A percentile compares a stretch with the other conserved stretches of the same genome.
phyloP scores from a whole-genome alignment of 345 rosid species.

The Hevea brasiliensis region DNA sequence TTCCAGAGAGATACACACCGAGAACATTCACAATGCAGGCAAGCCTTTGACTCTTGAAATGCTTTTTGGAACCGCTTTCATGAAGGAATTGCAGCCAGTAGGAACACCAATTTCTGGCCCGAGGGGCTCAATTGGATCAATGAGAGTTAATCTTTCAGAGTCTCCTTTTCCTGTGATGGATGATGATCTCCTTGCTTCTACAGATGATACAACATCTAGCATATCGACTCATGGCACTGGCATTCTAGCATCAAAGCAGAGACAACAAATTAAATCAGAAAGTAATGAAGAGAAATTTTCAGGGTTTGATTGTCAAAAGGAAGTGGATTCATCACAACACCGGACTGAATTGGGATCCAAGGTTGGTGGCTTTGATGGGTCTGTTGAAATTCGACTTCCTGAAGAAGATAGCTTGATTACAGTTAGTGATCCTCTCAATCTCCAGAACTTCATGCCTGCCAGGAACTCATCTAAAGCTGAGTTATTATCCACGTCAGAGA shows the following conservation, averaged over 20 bases:
- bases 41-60: constrained; percentile 83
- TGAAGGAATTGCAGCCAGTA: constrained; percentile 83
- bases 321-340: constrained; percentile 41
- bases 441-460: constrained; percentile 33
- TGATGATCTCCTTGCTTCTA: constrained; percentile 34
- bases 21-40: constrained; percentile 34
- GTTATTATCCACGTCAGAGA: constrained; percentile 36
- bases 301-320: constrained; percentile 43
- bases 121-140: constrained; percentile 36
- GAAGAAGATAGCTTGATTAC: constrained; percentile 56
- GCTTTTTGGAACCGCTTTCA: constrained; percentile 92
- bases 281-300: constrained; percentile 42
- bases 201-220: constrained; percentile 36
- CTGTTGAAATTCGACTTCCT: constrained; percentile 38
- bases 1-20: constrained; percentile 43
- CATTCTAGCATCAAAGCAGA: constrained; percentile 41
- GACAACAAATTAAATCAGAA: constrained; percentile 41
- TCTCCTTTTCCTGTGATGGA: constrained; percentile 32
- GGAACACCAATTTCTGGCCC: constrained; percentile 59
- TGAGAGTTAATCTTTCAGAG: constrained; percentile 41
- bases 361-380: constrained; percentile 33
- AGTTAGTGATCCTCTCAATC: constrained; percentile 37
- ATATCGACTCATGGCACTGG: constrained; percentile 29
- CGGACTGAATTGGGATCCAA: constrained; percentile 46
- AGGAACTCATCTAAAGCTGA: constrained; percentile 53